Evolutionary conservation across 495 filamentous ascomycete species (phyloP).

Genomic region (Tuber indicum): DNA sequence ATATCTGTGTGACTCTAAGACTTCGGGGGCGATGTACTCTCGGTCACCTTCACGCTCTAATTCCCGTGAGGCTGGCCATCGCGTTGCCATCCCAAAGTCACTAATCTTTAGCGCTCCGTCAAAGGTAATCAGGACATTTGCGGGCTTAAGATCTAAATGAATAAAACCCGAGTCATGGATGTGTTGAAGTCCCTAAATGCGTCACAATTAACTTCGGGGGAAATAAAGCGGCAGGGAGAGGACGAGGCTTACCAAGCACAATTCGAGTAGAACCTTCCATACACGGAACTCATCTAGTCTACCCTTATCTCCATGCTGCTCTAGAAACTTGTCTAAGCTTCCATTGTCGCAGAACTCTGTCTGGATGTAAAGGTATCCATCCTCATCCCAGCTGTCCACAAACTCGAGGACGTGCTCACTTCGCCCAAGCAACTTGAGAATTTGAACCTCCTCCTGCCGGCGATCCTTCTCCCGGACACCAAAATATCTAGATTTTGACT

Average conservation of each 20-base stretch:
- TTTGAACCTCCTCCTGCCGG: constrained; percentile 71
- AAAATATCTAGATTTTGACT: constrained; percentile 68
- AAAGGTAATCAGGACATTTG: constrained; percentile 84
- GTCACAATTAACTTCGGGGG: constrained; percentile 43
- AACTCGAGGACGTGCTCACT: constrained; percentile 78
- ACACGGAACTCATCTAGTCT: constrained; percentile 93
- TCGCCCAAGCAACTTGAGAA: constrained; percentile 62
- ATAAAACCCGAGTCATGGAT: constrained; percentile 85
- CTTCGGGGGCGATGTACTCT: constrained; percentile 90
- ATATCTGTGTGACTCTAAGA: constrained; percentile 58
- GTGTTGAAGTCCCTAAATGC: constrained; percentile 66
- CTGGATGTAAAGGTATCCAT: constrained; percentile 82
- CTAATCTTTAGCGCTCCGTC: constrained; percentile 90
- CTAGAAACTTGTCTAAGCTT: constrained; percentile 74
- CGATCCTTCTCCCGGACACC: constrained; percentile 67
- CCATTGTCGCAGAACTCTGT: constrained; percentile 94
- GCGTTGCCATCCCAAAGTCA: constrained; percentile 88
- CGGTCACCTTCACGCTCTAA: constrained; percentile 92
- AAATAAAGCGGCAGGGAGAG: constrained; percentile 3
- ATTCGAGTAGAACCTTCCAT: constrained; percentile 90
- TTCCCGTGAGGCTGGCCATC: constrained; percentile 58
- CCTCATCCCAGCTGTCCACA: constrained; percentile 76
- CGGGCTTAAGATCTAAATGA: constrained; percentile 91
- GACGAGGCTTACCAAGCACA: constrained; percentile 58
- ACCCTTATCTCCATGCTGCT: constrained; percentile 68